Percentiles rank a stretch among this genome's conserved stretches.
phyloP scores from a whole-genome alignment of 2,329 filamentous ascomycete species.

The Thielaviopsis musarum region DNA sequence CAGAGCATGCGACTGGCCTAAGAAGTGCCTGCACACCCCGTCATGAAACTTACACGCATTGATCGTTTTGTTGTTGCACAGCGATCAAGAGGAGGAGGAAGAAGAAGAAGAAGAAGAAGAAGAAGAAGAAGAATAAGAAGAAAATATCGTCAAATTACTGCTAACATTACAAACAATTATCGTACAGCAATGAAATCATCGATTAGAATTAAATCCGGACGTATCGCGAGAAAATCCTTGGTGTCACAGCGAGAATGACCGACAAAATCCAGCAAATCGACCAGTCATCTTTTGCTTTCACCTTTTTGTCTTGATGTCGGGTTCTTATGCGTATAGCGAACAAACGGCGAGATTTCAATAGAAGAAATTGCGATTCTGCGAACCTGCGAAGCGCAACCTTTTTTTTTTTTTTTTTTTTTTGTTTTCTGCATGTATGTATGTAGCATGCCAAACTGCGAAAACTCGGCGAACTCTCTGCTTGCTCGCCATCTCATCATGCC shows the following conservation, averaged over 20 bases:
- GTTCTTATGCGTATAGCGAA: neutral
- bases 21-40: neutral
- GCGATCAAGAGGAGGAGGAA: neutral
- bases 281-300: neutral
- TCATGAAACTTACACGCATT: neutral
- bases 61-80: neutral
- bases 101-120: neutral
- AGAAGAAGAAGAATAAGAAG: too few species aligned
- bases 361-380: neutral
- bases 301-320: neutral
- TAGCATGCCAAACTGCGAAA: neutral
- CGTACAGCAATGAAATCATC: neutral
- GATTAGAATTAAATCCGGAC: neutral
- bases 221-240: neutral
- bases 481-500: neutral
- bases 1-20: neutral
- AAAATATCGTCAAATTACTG: too few species aligned
- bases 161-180: neutral
- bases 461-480: neutral
- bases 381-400: neutral
- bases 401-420: too few species aligned
- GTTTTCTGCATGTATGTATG: too few species aligned
- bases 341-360: neutral
- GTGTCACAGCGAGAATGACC: neutral
- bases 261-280: neutral